Conservation (phyloP, 148 eudicot species). For the Fagopyrum esculentum region DNA sequence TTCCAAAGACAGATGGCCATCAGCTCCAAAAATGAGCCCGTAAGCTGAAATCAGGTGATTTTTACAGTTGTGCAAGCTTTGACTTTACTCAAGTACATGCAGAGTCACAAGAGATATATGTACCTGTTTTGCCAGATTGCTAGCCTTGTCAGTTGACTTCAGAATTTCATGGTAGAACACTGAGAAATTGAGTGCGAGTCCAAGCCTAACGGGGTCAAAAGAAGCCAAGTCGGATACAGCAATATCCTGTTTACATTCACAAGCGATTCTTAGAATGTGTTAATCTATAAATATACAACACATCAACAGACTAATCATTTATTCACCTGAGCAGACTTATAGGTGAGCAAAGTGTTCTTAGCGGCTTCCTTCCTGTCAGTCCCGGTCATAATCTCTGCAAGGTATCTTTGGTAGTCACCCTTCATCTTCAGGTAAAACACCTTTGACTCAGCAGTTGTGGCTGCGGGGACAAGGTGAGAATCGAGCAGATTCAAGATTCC, state of each 20-base stretch:
- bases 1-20: background rate
- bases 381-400: slow-evolving; percentile 40
- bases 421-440: slow-evolving; percentile 43
- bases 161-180: slow-evolving; percentile 47
- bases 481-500: slow-evolving; percentile 25
- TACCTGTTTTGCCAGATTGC: slow-evolving; percentile 44
- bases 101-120: background rate
- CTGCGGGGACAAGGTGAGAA: slow-evolving; percentile 31
- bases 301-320: too few species aligned
- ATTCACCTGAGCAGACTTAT: background rate
- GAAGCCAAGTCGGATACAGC: slow-evolving; percentile 37
- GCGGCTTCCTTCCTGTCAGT: slow-evolving; percentile 39
- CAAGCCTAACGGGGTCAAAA: slow-evolving; percentile 42
- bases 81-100: too few species aligned
- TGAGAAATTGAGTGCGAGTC: slow-evolving; percentile 47
- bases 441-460: slow-evolving; percentile 30
- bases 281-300: too few species aligned
- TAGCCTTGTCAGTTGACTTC: slow-evolving; percentile 46
- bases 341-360: slow-evolving; percentile 25
- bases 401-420: slow-evolving; percentile 25
- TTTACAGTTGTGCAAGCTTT: background rate
- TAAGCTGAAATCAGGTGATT: background rate
- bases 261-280: too few species aligned
- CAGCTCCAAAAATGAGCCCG: background rate
- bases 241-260: slow-evolving; percentile 21